phyloP scores from a whole-genome alignment of 164 flowering plant genomes.

The Saururus chinensis region DNA sequence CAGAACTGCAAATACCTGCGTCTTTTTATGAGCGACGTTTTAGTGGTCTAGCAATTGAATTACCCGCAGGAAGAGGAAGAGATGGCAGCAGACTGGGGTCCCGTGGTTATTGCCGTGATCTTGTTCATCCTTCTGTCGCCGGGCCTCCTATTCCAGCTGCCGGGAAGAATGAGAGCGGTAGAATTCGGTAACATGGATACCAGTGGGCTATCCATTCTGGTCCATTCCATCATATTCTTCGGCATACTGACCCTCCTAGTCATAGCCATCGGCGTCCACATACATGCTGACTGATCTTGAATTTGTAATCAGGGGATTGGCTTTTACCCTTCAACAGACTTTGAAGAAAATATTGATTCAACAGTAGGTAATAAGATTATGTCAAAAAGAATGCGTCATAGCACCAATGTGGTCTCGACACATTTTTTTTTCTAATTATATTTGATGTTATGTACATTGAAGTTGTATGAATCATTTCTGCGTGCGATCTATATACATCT shows the following conservation, averaged over 20 bases:
- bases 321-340: neutral
- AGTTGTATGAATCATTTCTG: too few relatives aligned
- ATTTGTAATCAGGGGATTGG: neutral
- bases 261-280: slow-evolving; percentile 57
- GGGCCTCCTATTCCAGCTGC: slow-evolving; percentile 58
- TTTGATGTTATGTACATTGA: too few relatives aligned
- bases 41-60: neutral
- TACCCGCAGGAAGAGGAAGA: slow-evolving; percentile 3
- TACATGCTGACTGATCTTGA: slow-evolving; percentile 26
- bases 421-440: too few relatives aligned
- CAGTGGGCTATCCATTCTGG: slow-evolving; percentile 57
- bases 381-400: too few relatives aligned
- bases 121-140: slow-evolving; percentile 65
- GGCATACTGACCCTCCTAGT: slow-evolving; percentile 45
- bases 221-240: slow-evolving; percentile 55
- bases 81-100: slow-evolving; percentile 70
- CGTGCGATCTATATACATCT: too few relatives aligned
- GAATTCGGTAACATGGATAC: slow-evolving; percentile 78
- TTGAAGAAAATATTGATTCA: too few relatives aligned
- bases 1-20: neutral
- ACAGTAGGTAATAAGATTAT: too few relatives aligned
- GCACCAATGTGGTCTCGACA: too few relatives aligned
- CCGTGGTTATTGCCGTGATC: slow-evolving; percentile 39
- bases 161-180: slow-evolving; percentile 47
- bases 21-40: neutral